phyloP scores from a whole-genome alignment of 2,329 filamentous ascomycete genomes.

The Ophiosphaerella korrae region DNA sequence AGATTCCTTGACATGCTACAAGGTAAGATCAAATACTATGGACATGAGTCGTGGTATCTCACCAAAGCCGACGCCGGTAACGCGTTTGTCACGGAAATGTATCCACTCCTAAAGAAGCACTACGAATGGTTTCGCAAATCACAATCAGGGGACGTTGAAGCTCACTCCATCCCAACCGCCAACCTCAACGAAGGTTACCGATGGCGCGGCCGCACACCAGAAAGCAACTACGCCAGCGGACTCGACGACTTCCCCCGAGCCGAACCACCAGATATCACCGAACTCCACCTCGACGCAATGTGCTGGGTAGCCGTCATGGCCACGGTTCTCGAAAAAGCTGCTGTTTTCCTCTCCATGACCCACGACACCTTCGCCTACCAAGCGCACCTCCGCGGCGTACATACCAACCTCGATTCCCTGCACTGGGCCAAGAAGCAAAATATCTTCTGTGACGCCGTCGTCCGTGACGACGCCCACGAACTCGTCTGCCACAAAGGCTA shows the following conservation, averaged over 20 bases:
- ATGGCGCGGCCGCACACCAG: constrained; percentile 84
- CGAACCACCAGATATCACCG: constrained; percentile 87
- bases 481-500: constrained; percentile 95
- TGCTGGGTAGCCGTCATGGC: constrained; percentile 97
- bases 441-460: constrained; percentile 87
- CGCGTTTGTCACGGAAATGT: constrained; percentile 73
- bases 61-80: constrained; percentile 68
- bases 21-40: constrained; percentile 54
- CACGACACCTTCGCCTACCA: constrained; percentile 75
- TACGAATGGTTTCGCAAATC: constrained; percentile 94
- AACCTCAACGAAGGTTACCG: constrained; percentile 77
- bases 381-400: constrained; percentile 72
- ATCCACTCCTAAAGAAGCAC: constrained; percentile 85
- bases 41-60: constrained; percentile 61
- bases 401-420: constrained; percentile 81
- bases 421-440: constrained; percentile 85
- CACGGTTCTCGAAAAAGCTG: constrained; percentile 76
- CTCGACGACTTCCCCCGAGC: constrained; percentile 93
- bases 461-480: constrained; percentile 82
- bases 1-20: constrained; percentile 67
- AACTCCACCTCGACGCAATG: constrained; percentile 90
- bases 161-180: constrained; percentile 29
- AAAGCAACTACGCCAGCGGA: constrained; percentile 84
- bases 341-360: constrained; percentile 69
- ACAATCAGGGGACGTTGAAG: constrained; percentile 71